Base-by-base conservation (phyloP, 2,329 filamentous ascomycete species). In the Aspergillus arachidicola region DNA sequence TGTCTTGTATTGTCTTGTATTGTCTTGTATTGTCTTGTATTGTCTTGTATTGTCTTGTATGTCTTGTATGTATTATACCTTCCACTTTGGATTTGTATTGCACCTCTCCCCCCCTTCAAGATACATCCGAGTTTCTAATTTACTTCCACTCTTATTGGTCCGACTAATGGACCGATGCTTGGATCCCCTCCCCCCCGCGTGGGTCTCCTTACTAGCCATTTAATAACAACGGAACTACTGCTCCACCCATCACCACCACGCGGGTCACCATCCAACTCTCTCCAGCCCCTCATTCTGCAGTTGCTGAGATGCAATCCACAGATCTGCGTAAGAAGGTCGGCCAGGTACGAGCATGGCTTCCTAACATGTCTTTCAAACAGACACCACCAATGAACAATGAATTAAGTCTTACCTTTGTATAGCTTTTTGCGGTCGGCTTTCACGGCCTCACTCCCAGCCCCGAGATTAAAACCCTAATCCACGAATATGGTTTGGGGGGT, bases 401-500 rank as follows among this genome's bases (percentile, higher is more conserved):
- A 60, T 10, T 21, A 30, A 58, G 57, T 26, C 7, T 32, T 57
- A 23, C 16, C 30, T 34, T 23, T 45, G 19, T 54, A 21, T 60
- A 82, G 80, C 75, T 81, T 51, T 81, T 83, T 61, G 77, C 79
- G 45, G 78, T 81, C 63, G 80, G 80, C 26, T 82, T 82, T 46
- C 69, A 81, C 62, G 79, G 78, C 48, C 70, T 75, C 48, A 72
- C 72, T 7, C 73, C 76, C 6, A 80, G 74, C 60, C 69, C 76
- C 14, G 76, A 81, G 60, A 79, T 82, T 66, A 80, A 79, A 64
- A 77, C 72, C 9, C 66, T 82, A 55, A 82, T 82, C 56, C 74
- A 70, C 21, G 76, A 75, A 4, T 76, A 80, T 64, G 77, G 78
- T 41, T 64, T 82, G 34, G 81, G 80, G 21, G 73, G 76, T 1